Evolutionary conservation across 2,329 filamentous ascomycete genomes (phyloP).

Genomic region (Juglanconis sp.): DNA sequence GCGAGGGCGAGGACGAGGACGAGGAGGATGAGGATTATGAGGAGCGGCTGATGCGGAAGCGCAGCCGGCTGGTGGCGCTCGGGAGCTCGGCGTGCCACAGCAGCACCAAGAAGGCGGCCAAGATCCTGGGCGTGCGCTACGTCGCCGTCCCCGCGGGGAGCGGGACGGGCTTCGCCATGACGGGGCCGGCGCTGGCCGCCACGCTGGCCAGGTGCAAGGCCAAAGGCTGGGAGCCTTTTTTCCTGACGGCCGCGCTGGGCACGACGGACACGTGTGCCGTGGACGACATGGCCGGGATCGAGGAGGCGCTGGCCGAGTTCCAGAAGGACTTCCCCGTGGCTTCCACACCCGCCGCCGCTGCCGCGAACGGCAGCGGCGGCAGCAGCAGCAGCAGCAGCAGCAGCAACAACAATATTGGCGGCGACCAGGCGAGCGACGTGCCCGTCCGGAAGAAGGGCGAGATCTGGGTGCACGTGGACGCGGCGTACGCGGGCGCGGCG

Average conservation of each 20-base stretch:
- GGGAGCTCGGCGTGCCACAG: slow-evolving; percentile 79
- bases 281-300: slow-evolving; percentile 75
- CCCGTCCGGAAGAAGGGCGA: slow-evolving; percentile 34
- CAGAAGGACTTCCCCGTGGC: slow-evolving; percentile 20
- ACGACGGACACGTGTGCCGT: slow-evolving; percentile 86
- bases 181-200: slow-evolving; percentile 56
- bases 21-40: slow-evolving; percentile 57
- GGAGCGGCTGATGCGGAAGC: slow-evolving; percentile 63
- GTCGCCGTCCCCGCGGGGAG: slow-evolving; percentile 62
- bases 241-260: slow-evolving; percentile 77
- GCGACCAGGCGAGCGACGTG: neutral
- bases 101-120: slow-evolving; percentile 81
- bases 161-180: slow-evolving; percentile 67
- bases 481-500: slow-evolving; percentile 85
- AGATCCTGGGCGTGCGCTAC: slow-evolving; percentile 82
- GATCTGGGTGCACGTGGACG: slow-evolving; percentile 92
- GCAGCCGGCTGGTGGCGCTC: slow-evolving; percentile 74
- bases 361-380: neutral
- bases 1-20: slow-evolving; percentile 33
- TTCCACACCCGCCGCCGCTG: slow-evolving; percentile 22
- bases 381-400: neutral
- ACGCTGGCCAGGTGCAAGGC: slow-evolving; percentile 63
- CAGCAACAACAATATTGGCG: neutral
- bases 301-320: slow-evolving; percentile 39
- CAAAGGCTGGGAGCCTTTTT: slow-evolving; percentile 79